Percentiles rank a stretch among this genome's conserved stretches.
phyloP scores from a whole-genome alignment of 2,329 filamentous ascomycete genomes.

The Aspergillus persii region DNA sequence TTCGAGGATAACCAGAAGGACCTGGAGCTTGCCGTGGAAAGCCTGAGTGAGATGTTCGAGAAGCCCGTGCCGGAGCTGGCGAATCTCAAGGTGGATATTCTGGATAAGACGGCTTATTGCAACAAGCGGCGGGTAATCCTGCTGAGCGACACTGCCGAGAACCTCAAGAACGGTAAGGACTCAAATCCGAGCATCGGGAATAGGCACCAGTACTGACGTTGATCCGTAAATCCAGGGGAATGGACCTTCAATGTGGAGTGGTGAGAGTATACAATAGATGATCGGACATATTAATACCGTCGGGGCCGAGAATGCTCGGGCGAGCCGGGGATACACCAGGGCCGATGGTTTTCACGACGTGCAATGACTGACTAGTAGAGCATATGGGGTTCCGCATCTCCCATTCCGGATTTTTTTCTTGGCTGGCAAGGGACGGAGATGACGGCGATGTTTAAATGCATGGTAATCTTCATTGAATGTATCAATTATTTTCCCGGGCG shows the following conservation, averaged over 20 bases:
- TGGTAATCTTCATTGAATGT: constrained; percentile 7
- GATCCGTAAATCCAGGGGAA: constrained; percentile 31
- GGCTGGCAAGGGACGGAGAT: background rate
- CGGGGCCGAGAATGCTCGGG: background rate
- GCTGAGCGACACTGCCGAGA: constrained; percentile 88
- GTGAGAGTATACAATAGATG: constrained; percentile 24
- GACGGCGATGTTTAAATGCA: constrained; percentile 3
- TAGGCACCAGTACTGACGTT: constrained; percentile 8
- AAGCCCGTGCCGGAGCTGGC: constrained; percentile 86
- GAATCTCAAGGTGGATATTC: constrained; percentile 89
- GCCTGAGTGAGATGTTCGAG: constrained; percentile 98
- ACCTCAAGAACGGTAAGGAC: constrained; percentile 75
- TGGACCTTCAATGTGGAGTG: constrained; percentile 48
- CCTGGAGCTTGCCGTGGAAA: constrained; percentile 94
- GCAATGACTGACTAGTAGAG: constrained; percentile 16
- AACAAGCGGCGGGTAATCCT: constrained; percentile 87
- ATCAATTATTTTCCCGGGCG: constrained; percentile 9
- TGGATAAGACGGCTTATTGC: constrained; percentile 98
- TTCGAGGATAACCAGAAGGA: constrained; percentile 99
- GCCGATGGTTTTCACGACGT: constrained; percentile 23
- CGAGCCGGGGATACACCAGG: background rate
- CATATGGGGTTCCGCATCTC: constrained; percentile 14
- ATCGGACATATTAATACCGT: constrained; percentile 9
- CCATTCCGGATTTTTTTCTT: background rate
- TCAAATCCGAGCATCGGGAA: background rate